phyloP scores from a whole-genome alignment of 2,329 filamentous ascomycete species.

The Aspergillus sp. region DNA sequence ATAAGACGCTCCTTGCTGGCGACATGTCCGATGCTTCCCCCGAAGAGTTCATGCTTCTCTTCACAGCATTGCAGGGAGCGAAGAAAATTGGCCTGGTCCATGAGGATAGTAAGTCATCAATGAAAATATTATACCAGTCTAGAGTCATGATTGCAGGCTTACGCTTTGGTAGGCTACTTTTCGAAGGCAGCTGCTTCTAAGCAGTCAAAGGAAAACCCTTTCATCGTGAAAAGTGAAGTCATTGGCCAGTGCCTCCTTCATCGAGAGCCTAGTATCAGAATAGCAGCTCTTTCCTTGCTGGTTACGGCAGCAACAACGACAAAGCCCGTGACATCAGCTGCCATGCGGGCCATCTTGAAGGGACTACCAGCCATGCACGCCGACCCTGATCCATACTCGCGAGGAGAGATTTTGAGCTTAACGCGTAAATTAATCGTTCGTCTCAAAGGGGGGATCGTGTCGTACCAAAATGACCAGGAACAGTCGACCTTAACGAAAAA shows the following conservation, averaged over 20 bases:
- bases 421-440: conserved; percentile 70
- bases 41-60: conserved; percentile 50
- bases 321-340: conserved; percentile 57
- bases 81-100: conserved; percentile 63
- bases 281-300: conserved; percentile 73
- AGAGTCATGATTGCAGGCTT: conserved; percentile 3
- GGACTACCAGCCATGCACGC: conserved; percentile 67
- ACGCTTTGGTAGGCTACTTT: conserved; percentile 19
- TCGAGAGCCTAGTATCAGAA: conserved; percentile 57
- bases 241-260: conserved; percentile 34
- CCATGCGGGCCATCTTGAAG: conserved; percentile 54
- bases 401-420: conserved; percentile 69
- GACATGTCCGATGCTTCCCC: conserved; percentile 42
- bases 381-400: conserved; percentile 77
- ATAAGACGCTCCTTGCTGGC: conserved; percentile 41
- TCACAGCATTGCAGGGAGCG: conserved; percentile 61
- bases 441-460: conserved; percentile 55
- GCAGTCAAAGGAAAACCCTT: conserved; percentile 7
- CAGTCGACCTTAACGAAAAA: conserved; percentile 33
- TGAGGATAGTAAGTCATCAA: conserved; percentile 49
- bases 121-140: background rate
- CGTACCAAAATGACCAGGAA: conserved; percentile 12
- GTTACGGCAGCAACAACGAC: conserved; percentile 68
- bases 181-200: conserved; percentile 12
- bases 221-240: conserved; percentile 29